A percentile compares a stretch with the other conserved stretches of the same genome.
Conservation (phyloP, 2,329 filamentous ascomycete species). For the Rutstroemia sp. region DNA sequence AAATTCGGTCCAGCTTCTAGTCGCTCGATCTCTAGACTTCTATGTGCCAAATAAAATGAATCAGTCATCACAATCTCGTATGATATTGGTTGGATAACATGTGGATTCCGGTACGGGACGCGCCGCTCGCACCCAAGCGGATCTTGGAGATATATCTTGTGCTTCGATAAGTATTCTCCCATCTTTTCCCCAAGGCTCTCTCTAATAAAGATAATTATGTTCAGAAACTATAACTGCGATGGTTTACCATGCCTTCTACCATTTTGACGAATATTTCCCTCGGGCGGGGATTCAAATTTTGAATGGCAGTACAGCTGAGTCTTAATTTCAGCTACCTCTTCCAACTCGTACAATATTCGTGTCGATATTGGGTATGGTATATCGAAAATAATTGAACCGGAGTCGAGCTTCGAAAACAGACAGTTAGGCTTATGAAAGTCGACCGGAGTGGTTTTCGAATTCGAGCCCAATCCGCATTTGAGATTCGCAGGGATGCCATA, state of each 20-base stretch:
- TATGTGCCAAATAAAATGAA: conserved; percentile 1
- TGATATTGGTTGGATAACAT: conserved; percentile 8
- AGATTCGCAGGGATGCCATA: too few relatives aligned
- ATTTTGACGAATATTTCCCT: not conserved
- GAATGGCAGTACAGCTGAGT: conserved; percentile 12
- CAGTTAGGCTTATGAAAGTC: not conserved
- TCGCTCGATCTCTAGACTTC: conserved; percentile 9
- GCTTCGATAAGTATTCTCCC: conserved; percentile 8
- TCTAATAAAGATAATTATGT: conserved; percentile 11
- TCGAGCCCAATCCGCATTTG: too few relatives aligned
- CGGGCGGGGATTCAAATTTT: not conserved
- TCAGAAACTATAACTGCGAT: conserved; percentile 6
- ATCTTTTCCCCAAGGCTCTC: conserved; percentile 1
- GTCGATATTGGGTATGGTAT: not conserved
- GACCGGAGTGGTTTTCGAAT: conserved; percentile 1
- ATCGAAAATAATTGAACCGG: not conserved
- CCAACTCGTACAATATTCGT: conserved; percentile 6
- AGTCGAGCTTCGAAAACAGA: not conserved
- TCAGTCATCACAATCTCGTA: conserved; percentile 8
- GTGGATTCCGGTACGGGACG: conserved; percentile 13
- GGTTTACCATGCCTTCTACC: not conserved
- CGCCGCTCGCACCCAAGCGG: conserved; percentile 6
- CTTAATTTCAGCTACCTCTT: conserved; percentile 1
- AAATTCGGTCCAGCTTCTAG: conserved; percentile 8
- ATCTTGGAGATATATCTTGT: conserved; percentile 15